Evolutionary conservation across 2,329 filamentous ascomycete genomes (phyloP).

Genomic region (Aspergillus aculeatus): DNA sequence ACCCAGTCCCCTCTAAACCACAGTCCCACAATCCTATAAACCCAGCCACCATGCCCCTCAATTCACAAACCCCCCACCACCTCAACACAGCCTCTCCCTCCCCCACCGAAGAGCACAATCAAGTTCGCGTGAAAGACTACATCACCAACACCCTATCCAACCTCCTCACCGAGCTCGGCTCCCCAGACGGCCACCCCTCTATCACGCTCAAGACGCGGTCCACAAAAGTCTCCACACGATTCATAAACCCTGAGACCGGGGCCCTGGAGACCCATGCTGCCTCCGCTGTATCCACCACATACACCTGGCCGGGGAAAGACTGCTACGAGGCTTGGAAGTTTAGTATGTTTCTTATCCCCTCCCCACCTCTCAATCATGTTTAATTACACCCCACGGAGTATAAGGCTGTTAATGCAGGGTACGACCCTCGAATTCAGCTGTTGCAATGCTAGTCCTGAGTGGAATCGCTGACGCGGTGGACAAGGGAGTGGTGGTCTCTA

Average conservation of each 20-base stretch:
- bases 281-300: slow-evolving; percentile 29
- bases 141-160: slow-evolving; percentile 29
- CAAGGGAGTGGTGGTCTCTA: slow-evolving; percentile 52
- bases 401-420: slow-evolving; percentile 10
- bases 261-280: slow-evolving; percentile 28
- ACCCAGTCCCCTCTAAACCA: too few species aligned
- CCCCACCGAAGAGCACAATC: neutral
- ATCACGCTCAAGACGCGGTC: slow-evolving; percentile 32
- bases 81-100: too few species aligned
- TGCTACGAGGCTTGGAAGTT: slow-evolving; percentile 58
- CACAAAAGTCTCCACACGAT: slow-evolving; percentile 19
- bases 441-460: slow-evolving; percentile 56
- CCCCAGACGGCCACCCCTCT: slow-evolving; percentile 27
- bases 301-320: slow-evolving; percentile 56
- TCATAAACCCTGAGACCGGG: slow-evolving; percentile 30
- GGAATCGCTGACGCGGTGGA: slow-evolving; percentile 55
- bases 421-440: slow-evolving; percentile 38
- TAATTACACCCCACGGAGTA: too few species aligned
- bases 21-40: too few species aligned
- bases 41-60: too few species aligned
- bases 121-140: slow-evolving; percentile 28
- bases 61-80: too few species aligned
- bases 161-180: slow-evolving; percentile 27
- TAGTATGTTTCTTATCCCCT: slow-evolving; percentile 23
- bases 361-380: too few species aligned